Evolutionary conservation across 495 filamentous ascomycete genomes (phyloP), one percentile per base, ranked within the genome.

Genomic region (Lepraria neglecta): DNA sequence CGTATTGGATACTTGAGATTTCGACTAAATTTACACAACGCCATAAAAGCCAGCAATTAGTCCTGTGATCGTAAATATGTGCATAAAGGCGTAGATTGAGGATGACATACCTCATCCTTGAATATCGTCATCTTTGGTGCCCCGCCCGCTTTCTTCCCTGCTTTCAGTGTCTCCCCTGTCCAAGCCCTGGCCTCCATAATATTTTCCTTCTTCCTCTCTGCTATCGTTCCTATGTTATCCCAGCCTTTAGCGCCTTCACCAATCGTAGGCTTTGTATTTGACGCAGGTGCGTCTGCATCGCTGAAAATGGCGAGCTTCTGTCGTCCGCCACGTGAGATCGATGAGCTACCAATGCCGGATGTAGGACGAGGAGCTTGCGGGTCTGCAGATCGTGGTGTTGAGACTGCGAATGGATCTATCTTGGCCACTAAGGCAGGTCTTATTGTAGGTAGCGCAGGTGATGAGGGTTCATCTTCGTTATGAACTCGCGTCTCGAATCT

Each of bases 11-110:
- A 67, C 70, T 76, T 74, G 67, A 64, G 76, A 68, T 66, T 76
- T 78, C 69, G 80, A 84, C 83, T 86, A 80, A 70, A 81, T 82
- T 83, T 80, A 71, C 76, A 65, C 70, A 74, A 81, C 73, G 75
- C 79, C 77, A 76, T 68, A 81, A 78, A 76, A 74, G 79, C 78
- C 82, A 83, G 74, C 75, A 81, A 90, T 96, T 95, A 96, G 91
- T 95, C 91, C 91, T 96, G 80, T 84, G 82, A 84, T 86, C 81
- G 92, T 96, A 91, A 95, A 96, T 83, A 90, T 80, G 67, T 74
- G 78, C 74, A 76, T 65, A 72, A 78, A 77, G 71, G 72, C 75
- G 67, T 69, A 59, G 69, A 52, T 66, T 62, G 61, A 60, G 63
- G 31, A 44, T 67, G 60, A 62, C 92, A 84, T 85, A 97, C 94